phyloP scores from a whole-genome alignment of 2,329 filamentous ascomycete species.

The Emericellopsis atlantica region DNA sequence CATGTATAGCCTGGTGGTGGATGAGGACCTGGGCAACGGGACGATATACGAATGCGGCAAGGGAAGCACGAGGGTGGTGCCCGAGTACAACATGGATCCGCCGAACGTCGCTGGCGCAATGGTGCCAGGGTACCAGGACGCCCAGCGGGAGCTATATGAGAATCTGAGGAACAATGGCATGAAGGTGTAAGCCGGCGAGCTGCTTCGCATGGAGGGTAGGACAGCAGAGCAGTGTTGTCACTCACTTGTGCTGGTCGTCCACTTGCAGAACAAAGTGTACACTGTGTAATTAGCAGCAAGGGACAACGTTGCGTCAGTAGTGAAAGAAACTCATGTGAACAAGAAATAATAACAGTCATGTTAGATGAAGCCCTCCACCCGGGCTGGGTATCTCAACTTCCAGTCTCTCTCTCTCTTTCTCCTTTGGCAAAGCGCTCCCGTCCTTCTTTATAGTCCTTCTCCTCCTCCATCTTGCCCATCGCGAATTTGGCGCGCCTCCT shows the following conservation, averaged over 20 bases:
- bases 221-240: too few species aligned
- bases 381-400: constrained; percentile 26
- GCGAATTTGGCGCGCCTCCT: too few species aligned
- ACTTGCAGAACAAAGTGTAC: not conserved
- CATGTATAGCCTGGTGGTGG: constrained; percentile 8
- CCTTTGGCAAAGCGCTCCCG: not conserved
- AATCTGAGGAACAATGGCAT: constrained; percentile 10
- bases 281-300: not conserved
- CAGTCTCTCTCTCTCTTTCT: not conserved
- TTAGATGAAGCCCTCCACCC: constrained; percentile 20
- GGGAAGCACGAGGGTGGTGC: constrained; percentile 12
- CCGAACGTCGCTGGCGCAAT: constrained; percentile 9
- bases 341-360: constrained; percentile 14
- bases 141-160: constrained; percentile 9
- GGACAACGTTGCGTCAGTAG: not conserved
- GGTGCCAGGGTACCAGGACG: constrained; percentile 12
- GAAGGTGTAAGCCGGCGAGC: constrained; percentile 1
- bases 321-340: not conserved
- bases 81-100: constrained; percentile 12
- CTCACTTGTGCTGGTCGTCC: not conserved
- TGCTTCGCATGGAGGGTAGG: too few species aligned
- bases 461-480: too few species aligned
- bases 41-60: constrained; percentile 10
- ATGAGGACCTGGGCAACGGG: constrained; percentile 8
- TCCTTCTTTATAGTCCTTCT: too few species aligned